Conservation (phyloP, 208 protist genomes). For the Leishmania martiniquensis region DNA sequence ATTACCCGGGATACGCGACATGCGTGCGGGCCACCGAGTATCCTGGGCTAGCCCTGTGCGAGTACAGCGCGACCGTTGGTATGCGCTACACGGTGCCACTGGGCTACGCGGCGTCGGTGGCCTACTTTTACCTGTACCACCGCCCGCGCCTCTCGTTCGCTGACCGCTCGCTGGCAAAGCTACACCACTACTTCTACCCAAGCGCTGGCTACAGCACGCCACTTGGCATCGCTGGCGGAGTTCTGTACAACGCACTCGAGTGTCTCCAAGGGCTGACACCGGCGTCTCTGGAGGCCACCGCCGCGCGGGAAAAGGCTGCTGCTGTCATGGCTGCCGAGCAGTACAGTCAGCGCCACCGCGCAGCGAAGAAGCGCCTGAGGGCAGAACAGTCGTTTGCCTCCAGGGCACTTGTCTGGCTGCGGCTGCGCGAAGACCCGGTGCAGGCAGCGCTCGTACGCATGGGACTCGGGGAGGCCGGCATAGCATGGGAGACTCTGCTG, state of each 20-base stretch:
- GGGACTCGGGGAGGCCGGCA: conserved; percentile 26
- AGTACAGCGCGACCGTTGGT: conserved; percentile 52
- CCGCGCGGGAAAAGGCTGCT: conserved; percentile 31
- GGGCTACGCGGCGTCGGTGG: conserved; percentile 49
- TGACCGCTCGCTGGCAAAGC: conserved; percentile 49
- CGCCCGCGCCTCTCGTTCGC: conserved; percentile 70
- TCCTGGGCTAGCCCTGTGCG: conserved; percentile 52
- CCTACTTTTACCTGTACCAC: conserved; percentile 71
- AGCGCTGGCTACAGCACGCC: conserved; percentile 76
- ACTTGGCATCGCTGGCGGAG: conserved; percentile 42
- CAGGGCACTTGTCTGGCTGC: conserved; percentile 11
- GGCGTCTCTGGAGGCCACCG: conserved; percentile 13
- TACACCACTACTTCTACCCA: conserved; percentile 85
- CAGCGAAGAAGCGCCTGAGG: conserved; percentile 21
- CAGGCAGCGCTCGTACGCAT: conserved; percentile 28
- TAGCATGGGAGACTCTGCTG: conserved; percentile 36
- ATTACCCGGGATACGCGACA: conserved; percentile 63
- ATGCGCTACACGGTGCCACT: conserved; percentile 54
- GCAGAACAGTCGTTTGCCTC: conserved; percentile 22
- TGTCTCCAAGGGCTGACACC: conserved; percentile 28
- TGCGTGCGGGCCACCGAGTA: conserved; percentile 27
- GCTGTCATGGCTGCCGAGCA: conserved; percentile 38
- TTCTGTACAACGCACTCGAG: conserved; percentile 38
- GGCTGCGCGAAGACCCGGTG: conserved; percentile 27
- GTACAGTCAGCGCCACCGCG: conserved; percentile 24